A percentile compares a stretch with the other conserved stretches of the same genome.
Conservation (phyloP, 140 eudicot species). For the Cichorium intybus region DNA sequence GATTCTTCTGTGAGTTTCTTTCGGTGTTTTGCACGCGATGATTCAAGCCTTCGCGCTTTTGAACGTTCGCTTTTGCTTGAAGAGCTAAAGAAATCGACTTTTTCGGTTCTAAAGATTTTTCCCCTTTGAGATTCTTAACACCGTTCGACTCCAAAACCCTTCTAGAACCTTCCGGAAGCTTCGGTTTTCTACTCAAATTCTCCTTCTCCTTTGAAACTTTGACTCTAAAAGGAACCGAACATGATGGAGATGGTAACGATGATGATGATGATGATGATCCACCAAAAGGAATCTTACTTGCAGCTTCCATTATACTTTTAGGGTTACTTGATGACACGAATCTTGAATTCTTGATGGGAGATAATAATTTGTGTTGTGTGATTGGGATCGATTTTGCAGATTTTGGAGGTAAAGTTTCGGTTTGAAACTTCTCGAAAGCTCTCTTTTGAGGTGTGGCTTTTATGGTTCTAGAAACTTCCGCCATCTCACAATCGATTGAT, state of each 20-base stretch:
- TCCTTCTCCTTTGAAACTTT: slow-evolving; percentile 64
- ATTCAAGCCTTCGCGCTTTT: slow-evolving; percentile 71
- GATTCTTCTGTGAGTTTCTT: slow-evolving; percentile 47
- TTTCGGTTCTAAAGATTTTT: slow-evolving; percentile 39
- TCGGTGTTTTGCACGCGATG: slow-evolving; percentile 34
- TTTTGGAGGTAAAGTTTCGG: slow-evolving; percentile 80
- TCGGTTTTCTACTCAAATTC: slow-evolving; percentile 40
- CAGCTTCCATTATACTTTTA: slow-evolving; percentile 85
- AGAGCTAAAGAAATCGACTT: slow-evolving; percentile 91
- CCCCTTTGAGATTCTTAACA: slow-evolving; percentile 54
- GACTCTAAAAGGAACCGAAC: slow-evolving; percentile 56
- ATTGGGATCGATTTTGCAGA: slow-evolving; percentile 89
- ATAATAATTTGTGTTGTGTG: slow-evolving; percentile 73
- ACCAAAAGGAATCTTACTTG: slow-evolving; percentile 52
- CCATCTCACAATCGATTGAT: slow-evolving; percentile 36
- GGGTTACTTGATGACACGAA: slow-evolving; percentile 60
- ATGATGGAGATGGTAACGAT: slow-evolving; percentile 13
- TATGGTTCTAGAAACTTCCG: slow-evolving; percentile 23
- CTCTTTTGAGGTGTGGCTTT: slow-evolving; percentile 49
- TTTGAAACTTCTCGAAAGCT: slow-evolving; percentile 78
- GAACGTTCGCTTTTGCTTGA: slow-evolving; percentile 93
- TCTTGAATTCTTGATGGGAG: slow-evolving; percentile 74
- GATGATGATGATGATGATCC: slow-evolving; percentile 37
- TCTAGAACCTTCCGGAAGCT: slow-evolving; percentile 38
- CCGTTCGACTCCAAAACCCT: slow-evolving; percentile 48